A percentile compares a stretch with the other conserved stretches of the same genome.
phyloP scores from a whole-genome alignment of 140 eudicot species.

The Anethum foeniculum region DNA sequence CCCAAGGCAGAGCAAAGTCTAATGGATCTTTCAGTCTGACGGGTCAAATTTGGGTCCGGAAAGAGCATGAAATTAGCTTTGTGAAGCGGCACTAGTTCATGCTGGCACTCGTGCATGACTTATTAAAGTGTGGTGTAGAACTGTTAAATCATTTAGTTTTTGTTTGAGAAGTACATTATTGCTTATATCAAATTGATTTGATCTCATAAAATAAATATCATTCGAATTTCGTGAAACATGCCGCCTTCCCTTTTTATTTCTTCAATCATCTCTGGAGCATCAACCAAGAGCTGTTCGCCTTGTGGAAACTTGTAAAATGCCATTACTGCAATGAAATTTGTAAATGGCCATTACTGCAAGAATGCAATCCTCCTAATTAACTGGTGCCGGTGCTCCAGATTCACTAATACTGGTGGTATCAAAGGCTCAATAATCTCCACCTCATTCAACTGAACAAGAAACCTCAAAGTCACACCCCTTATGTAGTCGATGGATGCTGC shows the following conservation, averaged over 20 bases:
- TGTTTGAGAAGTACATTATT: neutral
- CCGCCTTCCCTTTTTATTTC: neutral
- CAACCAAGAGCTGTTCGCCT: too few species aligned
- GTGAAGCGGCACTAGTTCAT: neutral
- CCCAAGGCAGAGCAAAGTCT: slow-evolving; percentile 2
- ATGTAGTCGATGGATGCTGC: too few species aligned
- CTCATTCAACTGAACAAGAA: too few species aligned
- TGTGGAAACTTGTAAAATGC: too few species aligned
- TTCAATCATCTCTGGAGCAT: too few species aligned
- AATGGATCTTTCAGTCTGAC: neutral
- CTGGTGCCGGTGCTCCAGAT: too few species aligned
- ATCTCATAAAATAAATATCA: neutral
- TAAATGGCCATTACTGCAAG: too few species aligned
- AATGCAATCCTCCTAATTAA: too few species aligned
- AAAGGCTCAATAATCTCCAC: too few species aligned
- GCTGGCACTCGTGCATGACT: neutral
- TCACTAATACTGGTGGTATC: too few species aligned
- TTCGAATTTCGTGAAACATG: neutral
- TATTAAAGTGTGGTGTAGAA: slow-evolving; percentile 1
- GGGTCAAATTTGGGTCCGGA: neutral
- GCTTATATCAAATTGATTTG: neutral
- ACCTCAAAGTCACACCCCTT: too few species aligned
- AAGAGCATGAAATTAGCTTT: slow-evolving; percentile 2
- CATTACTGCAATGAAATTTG: too few species aligned
- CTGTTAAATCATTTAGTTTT: neutral